These are phyloP conservation scores for Chenopodium formosanum DNA, from an alignment of 148 eudicot species.

Conservation along the genomic window DNA sequence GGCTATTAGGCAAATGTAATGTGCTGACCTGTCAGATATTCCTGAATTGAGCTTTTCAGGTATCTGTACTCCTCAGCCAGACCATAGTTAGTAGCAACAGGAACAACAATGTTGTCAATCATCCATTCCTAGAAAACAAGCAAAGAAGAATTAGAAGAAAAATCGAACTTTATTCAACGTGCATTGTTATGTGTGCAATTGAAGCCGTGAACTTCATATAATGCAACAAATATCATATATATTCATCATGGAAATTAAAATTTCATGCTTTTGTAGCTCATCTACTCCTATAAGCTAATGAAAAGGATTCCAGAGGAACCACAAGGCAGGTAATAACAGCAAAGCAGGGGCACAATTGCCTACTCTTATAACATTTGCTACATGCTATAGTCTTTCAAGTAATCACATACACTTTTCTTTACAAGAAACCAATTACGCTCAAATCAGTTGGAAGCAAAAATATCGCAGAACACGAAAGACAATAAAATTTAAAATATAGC, in stretches of 20 bases:
- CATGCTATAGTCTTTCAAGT: background rate
- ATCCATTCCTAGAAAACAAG: constrained; percentile 61
- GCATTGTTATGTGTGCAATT: background rate
- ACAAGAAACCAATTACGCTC: background rate
- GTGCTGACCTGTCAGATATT: constrained; percentile 65
- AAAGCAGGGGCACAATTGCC: too few relatives aligned
- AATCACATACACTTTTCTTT: background rate
- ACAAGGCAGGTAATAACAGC: too few relatives aligned
- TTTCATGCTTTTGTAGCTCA: too few relatives aligned
- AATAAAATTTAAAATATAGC: background rate
- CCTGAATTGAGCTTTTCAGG: constrained; percentile 77
- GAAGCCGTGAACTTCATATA: background rate
- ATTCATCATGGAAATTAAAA: background rate
- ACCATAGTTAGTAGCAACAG: constrained; percentile 67
- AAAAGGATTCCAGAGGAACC: too few relatives aligned
- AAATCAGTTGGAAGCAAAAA: background rate
- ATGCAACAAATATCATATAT: background rate
- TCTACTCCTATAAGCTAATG: too few relatives aligned
- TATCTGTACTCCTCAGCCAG: constrained; percentile 72
- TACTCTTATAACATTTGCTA: background rate
- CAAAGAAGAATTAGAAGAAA: background rate
- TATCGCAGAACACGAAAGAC: background rate
- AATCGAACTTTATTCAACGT: background rate
- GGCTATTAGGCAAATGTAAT: background rate
- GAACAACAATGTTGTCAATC: constrained; percentile 82